phyloP scores from a whole-genome alignment of 2,329 filamentous ascomycete genomes.

The Cladophialophora carrionii region DNA sequence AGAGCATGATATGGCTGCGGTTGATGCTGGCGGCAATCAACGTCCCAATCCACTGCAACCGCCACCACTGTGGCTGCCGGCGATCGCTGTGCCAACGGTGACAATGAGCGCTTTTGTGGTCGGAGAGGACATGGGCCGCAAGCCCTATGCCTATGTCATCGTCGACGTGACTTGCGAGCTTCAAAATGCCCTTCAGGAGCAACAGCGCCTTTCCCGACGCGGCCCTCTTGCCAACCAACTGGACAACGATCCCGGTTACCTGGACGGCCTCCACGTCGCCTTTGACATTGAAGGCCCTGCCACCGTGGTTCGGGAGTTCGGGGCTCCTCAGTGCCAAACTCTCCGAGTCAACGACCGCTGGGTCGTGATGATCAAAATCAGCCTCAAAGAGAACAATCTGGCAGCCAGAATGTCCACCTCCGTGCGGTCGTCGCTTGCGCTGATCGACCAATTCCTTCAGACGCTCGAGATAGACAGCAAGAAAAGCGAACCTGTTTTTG shows the following conservation, averaged over 20 bases:
- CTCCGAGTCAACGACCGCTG: conserved; percentile 33
- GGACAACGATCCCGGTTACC: conserved; percentile 20
- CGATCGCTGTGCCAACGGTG: conserved; percentile 22
- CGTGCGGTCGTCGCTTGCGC: conserved; percentile 21
- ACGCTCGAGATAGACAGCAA: conserved; percentile 29
- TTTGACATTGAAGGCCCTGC: conserved; percentile 20
- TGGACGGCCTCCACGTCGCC: conserved; percentile 19
- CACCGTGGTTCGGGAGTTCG: conserved; percentile 14
- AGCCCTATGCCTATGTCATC: conserved; percentile 27
- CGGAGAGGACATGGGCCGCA: conserved; percentile 19
- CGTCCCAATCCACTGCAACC: conserved; percentile 17
- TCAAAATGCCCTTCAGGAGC: conserved; percentile 23
- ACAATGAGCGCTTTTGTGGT: conserved; percentile 24
- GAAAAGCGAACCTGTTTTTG: conserved; percentile 24
- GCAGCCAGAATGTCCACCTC: conserved; percentile 26
- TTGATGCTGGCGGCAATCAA: not conserved
- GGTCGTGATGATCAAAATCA: conserved; percentile 39
- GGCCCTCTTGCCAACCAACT: conserved; percentile 6
- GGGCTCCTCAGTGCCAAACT: conserved; percentile 3
- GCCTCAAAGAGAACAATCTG: conserved; percentile 27
- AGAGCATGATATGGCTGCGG: not conserved
- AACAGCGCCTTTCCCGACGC: conserved; percentile 2
- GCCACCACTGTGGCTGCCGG: conserved; percentile 13
- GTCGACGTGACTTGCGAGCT: conserved; percentile 20
- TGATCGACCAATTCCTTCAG: conserved; percentile 32